Base-by-base conservation (phyloP, 208 protist genomes). In the Wallacemonas sp. region DNA sequence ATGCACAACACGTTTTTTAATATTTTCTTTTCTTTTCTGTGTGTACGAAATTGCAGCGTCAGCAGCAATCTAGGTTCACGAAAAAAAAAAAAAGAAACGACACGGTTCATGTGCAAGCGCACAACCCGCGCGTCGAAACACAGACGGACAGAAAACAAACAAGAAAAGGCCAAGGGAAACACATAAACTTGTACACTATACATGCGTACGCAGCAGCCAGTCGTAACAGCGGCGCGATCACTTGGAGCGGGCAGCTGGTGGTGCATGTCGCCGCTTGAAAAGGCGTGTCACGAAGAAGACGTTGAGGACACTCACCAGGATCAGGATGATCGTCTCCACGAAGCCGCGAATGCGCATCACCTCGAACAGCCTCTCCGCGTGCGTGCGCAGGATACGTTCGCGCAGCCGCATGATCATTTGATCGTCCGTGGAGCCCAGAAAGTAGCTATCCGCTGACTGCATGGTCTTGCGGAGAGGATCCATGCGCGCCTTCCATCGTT, bases 381-480 rank as follows among this genome's bases (percentile, higher is more conserved):
- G 76, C 33, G 87, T 72, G 2, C 88, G 82, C 19, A 95, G 61
- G 29, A 38, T 65, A 14, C 67, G 23, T 65, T 97, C 88, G 24
- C 88, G 85, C 21, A 90, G 46, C 0, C 87, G 74, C 36, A 92
- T 68, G 27, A 92, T 54, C 30, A 93, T 87, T 63, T 96, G 88
- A 46, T 97, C 93, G 4, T 91, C 76, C 46, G 85, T 72, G 70
- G 94, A 65, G 2, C 81, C 89, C 29, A 93, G 67, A 48, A 94
- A 84, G 27, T 78, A 79, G 38, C 83, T 77, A n/a, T 93, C 85
- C 6, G 83, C 78, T n/a, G 57, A 43, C 23, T 68, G 54, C 88
- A 95, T 92, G 17, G 81, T 47, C 52, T 77, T 83, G 30, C 62
- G 76, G 14, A 95, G 81, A 1, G 88, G 85, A 57, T 95, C 88